Percentiles rank a stretch among this genome's conserved stretches.
phyloP scores from a whole-genome alignment of 1,139 yeast genomes.

The Diutina mesorugosa region DNA sequence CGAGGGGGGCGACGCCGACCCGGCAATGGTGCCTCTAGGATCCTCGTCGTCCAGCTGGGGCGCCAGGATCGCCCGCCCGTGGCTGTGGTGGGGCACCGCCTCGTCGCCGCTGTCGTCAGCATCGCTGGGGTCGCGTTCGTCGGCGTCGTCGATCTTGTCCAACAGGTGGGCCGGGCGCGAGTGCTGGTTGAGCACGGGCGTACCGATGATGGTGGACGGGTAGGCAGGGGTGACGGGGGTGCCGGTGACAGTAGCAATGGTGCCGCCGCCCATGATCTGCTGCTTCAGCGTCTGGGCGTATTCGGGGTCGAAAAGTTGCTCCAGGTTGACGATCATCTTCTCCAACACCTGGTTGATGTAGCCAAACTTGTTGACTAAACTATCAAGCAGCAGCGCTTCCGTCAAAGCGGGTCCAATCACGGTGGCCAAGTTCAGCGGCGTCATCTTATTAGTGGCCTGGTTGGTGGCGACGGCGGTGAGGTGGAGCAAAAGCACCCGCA shows the following conservation, averaged over 20 bases:
- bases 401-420: conserved; percentile 55
- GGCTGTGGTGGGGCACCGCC: neutral
- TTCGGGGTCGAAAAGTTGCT: conserved; percentile 16
- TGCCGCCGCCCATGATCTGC: neutral
- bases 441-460: conserved; percentile 63
- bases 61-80: neutral
- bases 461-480: conserved; percentile 47
- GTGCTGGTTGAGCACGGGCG: conserved; percentile 1
- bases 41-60: neutral
- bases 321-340: conserved; percentile 31
- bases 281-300: neutral
- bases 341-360: conserved; percentile 43
- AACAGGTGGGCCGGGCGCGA: neutral
- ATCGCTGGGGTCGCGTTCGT: neutral
- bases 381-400: conserved; percentile 40
- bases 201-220: neutral
- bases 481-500: conserved; percentile 58
- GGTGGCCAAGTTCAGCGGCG: conserved; percentile 67
- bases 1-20: neutral
- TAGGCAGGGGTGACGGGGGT: neutral
- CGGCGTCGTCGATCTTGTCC: neutral
- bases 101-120: neutral
- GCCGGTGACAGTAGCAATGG: neutral
- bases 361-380: conserved; percentile 39
- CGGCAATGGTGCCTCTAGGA: neutral